Conservation (phyloP, 2,329 filamentous ascomycete genomes). For the Xylariaceae sp. region DNA sequence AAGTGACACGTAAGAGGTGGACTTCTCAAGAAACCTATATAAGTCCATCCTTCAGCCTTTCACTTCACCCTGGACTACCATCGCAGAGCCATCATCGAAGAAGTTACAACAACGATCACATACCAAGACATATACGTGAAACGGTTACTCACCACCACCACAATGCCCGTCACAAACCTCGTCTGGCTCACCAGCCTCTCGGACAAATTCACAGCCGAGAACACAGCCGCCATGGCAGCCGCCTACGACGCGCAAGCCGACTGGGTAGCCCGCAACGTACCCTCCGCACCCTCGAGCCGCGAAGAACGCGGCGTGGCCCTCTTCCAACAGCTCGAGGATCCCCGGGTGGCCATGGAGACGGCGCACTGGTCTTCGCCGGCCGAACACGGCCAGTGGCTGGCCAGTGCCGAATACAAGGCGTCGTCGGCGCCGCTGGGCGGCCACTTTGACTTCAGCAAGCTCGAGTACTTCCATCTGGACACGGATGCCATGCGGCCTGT, state of each 20-base stretch:
- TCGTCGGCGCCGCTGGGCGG: slow-evolving; percentile 33
- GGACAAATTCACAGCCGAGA: slow-evolving; percentile 30
- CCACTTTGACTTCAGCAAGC: slow-evolving; percentile 33
- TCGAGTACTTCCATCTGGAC: slow-evolving; percentile 40
- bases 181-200: slow-evolving; percentile 26
- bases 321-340: slow-evolving; percentile 35
- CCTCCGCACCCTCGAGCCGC: slow-evolving; percentile 35
- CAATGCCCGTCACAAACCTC: slow-evolving; percentile 29
- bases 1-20: too few relatives aligned
- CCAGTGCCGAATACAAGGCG: slow-evolving; percentile 37
- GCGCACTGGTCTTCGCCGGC: slow-evolving; percentile 41
- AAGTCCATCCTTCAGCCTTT: too few relatives aligned
- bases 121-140: neutral
- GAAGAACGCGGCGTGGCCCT: slow-evolving; percentile 32
- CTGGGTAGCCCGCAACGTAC: slow-evolving; percentile 37
- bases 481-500: slow-evolving; percentile 25
- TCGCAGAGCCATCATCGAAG: neutral
- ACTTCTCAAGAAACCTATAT: too few relatives aligned
- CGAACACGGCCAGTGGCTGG: slow-evolving; percentile 41
- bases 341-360: slow-evolving; percentile 38
- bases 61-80: too few relatives aligned
- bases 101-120: neutral
- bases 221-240: slow-evolving; percentile 40
- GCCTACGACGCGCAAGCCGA: slow-evolving; percentile 36
- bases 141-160: neutral